Percentiles rank a stretch among this genome's conserved stretches.
Evolutionary conservation across 306 rosid species (phyloP).

Genomic region (Neltuma alba): DNA sequence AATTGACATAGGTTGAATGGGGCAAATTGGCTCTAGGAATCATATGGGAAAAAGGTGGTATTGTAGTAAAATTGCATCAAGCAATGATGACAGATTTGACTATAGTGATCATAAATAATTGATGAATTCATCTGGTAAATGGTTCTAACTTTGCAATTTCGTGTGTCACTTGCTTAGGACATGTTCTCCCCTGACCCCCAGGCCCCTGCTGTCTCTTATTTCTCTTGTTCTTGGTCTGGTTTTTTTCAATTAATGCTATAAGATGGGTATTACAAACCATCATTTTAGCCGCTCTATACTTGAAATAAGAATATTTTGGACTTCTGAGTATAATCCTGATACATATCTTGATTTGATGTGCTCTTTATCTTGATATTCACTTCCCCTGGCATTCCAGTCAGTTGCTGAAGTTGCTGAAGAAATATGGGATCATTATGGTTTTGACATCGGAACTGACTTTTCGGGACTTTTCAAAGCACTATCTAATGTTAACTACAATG

Average conservation of each 20-base stretch:
- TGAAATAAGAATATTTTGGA: not conserved
- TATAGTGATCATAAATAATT: not conserved
- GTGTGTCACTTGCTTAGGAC: not conserved
- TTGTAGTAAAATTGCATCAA: not conserved
- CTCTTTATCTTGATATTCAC: slow-evolving; percentile 3
- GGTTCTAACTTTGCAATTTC: not conserved
- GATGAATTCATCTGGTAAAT: not conserved
- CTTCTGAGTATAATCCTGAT: not conserved
- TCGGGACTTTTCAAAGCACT: slow-evolving; percentile 90
- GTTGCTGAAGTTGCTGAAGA: slow-evolving; percentile 94
- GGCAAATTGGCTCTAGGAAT: not conserved
- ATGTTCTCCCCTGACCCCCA: not conserved
- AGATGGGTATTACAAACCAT: not conserved
- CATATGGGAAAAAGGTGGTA: not conserved
- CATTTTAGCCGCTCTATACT: not conserved
- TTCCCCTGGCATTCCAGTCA: slow-evolving; percentile 51
- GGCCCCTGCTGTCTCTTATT: not conserved
- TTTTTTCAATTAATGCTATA: not conserved
- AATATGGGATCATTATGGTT: slow-evolving; percentile 95
- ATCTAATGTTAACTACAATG: slow-evolving; percentile 77
- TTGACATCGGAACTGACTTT: slow-evolving; percentile 89
- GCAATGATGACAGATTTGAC: not conserved
- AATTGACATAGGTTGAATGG: not conserved
- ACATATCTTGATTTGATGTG: slow-evolving; percentile 4
- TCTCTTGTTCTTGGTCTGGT: not conserved